Evolutionary conservation across 129 eudicot genomes (phyloP).

Genomic region (Ambrosia artemisiifolia): DNA sequence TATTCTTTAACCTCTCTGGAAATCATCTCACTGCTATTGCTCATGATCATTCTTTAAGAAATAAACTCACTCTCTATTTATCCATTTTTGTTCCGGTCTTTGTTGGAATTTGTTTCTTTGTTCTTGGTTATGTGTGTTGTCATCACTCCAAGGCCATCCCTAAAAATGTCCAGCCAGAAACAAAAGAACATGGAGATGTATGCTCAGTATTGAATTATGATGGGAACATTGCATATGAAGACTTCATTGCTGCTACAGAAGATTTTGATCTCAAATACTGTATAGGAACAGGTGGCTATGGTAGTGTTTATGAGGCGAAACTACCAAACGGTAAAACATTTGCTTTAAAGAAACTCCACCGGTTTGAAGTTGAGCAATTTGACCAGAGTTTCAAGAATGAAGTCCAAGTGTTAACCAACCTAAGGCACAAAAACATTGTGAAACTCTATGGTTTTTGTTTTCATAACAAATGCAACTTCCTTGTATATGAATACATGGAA

Average conservation of each 20-base stretch:
- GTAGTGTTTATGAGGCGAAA: slow-evolving; percentile 30
- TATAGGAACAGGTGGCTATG: slow-evolving; percentile 42
- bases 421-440: slow-evolving; percentile 28
- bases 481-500: slow-evolving; percentile 38
- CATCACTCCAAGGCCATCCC: not conserved
- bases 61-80: not conserved
- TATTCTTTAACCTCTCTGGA: not conserved
- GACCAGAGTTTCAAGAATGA: slow-evolving; percentile 34
- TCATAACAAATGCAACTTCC: slow-evolving; percentile 25
- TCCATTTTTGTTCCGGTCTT: slow-evolving; percentile 6
- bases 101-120: slow-evolving; percentile 7
- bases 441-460: slow-evolving; percentile 38
- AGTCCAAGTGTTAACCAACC: slow-evolving; percentile 23
- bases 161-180: not conserved
- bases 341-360: slow-evolving; percentile 38
- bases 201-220: slow-evolving; percentile 28
- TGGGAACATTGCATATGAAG: slow-evolving; percentile 31
- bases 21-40: not conserved
- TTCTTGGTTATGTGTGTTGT: slow-evolving; percentile 1
- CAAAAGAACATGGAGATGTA: slow-evolving; percentile 20
- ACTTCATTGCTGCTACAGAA: slow-evolving; percentile 32
- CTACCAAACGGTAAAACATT: slow-evolving; percentile 28
- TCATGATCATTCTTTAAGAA: not conserved
- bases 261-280: slow-evolving; percentile 39
- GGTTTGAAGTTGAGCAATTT: slow-evolving; percentile 21